Conservation (phyloP, 257 asterid species). For the Leptodermis oblonga region DNA sequence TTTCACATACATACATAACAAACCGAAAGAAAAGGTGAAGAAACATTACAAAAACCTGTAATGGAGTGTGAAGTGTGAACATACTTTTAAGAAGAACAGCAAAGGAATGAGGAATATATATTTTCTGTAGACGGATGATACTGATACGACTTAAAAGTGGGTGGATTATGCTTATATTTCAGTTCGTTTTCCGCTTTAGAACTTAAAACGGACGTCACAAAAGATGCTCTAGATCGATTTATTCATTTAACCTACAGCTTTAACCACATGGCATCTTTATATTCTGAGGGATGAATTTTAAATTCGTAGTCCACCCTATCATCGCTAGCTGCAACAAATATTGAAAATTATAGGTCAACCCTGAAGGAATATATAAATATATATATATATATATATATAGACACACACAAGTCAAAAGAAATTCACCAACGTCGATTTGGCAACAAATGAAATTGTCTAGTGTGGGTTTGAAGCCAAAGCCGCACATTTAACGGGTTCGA, state of each 20-base stretch:
- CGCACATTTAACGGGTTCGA: no score
- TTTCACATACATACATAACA: neutral
- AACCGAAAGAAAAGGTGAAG: neutral
- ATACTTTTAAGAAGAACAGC: neutral
- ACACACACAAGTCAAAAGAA: no score
- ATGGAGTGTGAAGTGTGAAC: neutral
- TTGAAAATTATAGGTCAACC: neutral
- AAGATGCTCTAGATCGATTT: no score
- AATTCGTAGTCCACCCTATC: neutral
- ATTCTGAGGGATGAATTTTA: neutral
- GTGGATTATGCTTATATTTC: neutral
- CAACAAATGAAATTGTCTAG: no score
- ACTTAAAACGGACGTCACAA: neutral
- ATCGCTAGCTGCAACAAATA: no score
- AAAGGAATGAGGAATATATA: slow-evolving; percentile 5
- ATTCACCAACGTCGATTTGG: no score
- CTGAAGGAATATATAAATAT: no score
- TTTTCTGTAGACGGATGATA: no score
- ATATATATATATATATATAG: no score
- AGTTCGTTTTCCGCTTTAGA: neutral
- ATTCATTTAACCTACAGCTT: no score
- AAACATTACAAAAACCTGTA: neutral
- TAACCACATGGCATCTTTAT: neutral
- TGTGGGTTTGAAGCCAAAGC: no score
- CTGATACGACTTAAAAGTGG: neutral